These are phyloP conservation scores for Sugiyamaella mastotermitis DNA, from an alignment of 805 yeast species.

Conservation along the genomic window DNA sequence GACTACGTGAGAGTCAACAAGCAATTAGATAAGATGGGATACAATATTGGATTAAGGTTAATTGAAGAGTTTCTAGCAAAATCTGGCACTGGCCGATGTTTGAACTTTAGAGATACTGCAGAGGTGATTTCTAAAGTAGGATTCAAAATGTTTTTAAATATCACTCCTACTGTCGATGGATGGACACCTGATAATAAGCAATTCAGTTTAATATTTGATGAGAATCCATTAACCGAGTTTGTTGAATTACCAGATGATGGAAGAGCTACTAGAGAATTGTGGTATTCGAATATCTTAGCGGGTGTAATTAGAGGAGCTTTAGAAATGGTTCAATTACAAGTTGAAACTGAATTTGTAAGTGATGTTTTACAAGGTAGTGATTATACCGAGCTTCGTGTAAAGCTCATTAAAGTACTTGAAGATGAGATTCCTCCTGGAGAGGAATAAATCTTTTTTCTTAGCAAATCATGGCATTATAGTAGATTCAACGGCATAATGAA, in stretches of 20 bases:
- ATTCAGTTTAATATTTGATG: slow-evolving; percentile 66
- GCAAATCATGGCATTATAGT: too few species aligned
- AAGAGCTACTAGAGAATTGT: slow-evolving; percentile 59
- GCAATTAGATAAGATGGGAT: slow-evolving; percentile 90
- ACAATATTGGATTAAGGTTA: slow-evolving; percentile 83
- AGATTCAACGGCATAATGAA: too few species aligned
- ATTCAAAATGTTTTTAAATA: slow-evolving; percentile 81
- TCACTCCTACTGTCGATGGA: slow-evolving; percentile 65
- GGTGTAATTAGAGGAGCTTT: slow-evolving; percentile 89
- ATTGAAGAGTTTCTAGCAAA: slow-evolving; percentile 91
- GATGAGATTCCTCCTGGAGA: slow-evolving; percentile 98
- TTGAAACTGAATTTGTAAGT: slow-evolving; percentile 71
- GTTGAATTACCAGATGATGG: slow-evolving; percentile 89
- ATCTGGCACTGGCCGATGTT: slow-evolving; percentile 80
- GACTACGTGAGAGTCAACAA: slow-evolving; percentile 75
- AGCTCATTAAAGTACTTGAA: slow-evolving; percentile 63
- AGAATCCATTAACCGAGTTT: slow-evolving; percentile 90
- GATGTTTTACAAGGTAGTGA: slow-evolving; percentile 82
- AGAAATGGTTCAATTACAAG: slow-evolving; percentile 89
- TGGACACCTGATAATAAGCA: slow-evolving; percentile 74
- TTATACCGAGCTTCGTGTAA: slow-evolving; percentile 70
- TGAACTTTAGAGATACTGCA: slow-evolving; percentile 74
- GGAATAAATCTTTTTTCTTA: slow-evolving; percentile 42
- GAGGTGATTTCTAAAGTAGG: slow-evolving; percentile 83
- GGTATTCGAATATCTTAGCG: slow-evolving; percentile 88